These are phyloP conservation scores for Hymenotorrendiella dingleyae DNA, from an alignment of 2,329 filamentous ascomycete species.

Conservation along the genomic window DNA sequence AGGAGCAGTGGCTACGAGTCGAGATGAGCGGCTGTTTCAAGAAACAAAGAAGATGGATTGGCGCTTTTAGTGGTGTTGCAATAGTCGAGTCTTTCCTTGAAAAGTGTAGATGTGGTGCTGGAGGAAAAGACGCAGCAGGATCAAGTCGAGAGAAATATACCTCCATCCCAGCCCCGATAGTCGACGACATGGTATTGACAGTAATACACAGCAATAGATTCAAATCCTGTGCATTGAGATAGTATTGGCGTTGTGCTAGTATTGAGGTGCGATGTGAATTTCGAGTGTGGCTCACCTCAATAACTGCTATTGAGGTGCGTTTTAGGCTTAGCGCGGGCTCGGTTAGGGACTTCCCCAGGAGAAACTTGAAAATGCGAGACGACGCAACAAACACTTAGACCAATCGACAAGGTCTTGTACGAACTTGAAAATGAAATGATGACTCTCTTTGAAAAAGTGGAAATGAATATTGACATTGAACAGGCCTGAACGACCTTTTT, in stretches of 20 bases:
- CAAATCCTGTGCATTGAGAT: background rate
- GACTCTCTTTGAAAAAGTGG: too few relatives aligned
- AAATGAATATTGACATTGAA: too few relatives aligned
- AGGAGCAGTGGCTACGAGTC: background rate
- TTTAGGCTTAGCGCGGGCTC: constrained; percentile 7
- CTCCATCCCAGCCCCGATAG: background rate
- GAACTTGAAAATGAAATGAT: too few relatives aligned
- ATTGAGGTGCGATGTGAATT: background rate
- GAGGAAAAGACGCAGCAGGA: background rate
- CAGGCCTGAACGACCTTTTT: too few relatives aligned
- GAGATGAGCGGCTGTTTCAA: constrained; percentile 1
- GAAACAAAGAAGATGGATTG: constrained; percentile 5
- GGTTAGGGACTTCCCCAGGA: background rate
- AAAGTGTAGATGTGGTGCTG: background rate
- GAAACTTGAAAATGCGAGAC: background rate
- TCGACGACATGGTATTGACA: constrained; percentile 6
- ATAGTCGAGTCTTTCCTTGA: background rate
- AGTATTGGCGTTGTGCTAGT: background rate
- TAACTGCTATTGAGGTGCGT: constrained; percentile 9
- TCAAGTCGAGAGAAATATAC: background rate
- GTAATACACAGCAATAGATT: background rate
- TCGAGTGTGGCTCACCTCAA: constrained; percentile 7
- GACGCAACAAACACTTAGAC: background rate
- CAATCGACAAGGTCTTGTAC: background rate
- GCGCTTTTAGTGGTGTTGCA: background rate